These are phyloP conservation scores for Boletus patriciae DNA, from an alignment of 768 basidiomycete genomes.

Conservation along the genomic window DNA sequence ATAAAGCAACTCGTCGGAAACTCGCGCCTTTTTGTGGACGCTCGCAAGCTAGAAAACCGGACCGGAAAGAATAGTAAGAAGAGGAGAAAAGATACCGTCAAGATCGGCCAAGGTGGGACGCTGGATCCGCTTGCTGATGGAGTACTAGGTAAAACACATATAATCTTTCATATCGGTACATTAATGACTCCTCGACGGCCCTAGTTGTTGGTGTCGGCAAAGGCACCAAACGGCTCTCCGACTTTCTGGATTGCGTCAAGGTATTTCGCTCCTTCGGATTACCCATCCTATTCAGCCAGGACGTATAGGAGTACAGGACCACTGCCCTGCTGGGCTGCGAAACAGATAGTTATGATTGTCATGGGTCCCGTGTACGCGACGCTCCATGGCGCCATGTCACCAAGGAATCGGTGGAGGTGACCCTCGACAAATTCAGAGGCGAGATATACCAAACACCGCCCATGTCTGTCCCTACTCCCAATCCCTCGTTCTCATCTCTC, in stretches of 20 bases:
- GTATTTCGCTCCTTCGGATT: constrained; percentile 38
- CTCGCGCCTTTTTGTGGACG: constrained; percentile 77
- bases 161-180: background rate
- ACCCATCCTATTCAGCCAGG: constrained; percentile 8
- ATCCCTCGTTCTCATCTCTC: constrained; percentile 1
- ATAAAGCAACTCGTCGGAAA: constrained; percentile 76
- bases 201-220: constrained; percentile 86
- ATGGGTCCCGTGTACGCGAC: constrained; percentile 76
- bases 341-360: constrained; percentile 92
- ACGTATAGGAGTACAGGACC: constrained; percentile 79
- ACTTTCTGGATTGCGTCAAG: constrained; percentile 89
- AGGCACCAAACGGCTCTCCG: constrained; percentile 82
- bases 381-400: constrained; percentile 87
- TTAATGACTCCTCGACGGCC: constrained; percentile 3
- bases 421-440: constrained; percentile 74
- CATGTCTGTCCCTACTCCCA: constrained; percentile 53
- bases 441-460: constrained; percentile 90
- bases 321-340: constrained; percentile 92
- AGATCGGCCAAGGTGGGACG: constrained; percentile 93
- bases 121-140: constrained; percentile 96
- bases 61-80: constrained; percentile 47
- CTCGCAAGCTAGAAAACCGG: constrained; percentile 51
- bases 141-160: constrained; percentile 65
- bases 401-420: constrained; percentile 64
- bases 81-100: constrained; percentile 49